Evolutionary conservation across 768 basidiomycete species (phyloP), one percentile per base, ranked within the genome.

Genomic region (Sistotremastrum suecicum): DNA sequence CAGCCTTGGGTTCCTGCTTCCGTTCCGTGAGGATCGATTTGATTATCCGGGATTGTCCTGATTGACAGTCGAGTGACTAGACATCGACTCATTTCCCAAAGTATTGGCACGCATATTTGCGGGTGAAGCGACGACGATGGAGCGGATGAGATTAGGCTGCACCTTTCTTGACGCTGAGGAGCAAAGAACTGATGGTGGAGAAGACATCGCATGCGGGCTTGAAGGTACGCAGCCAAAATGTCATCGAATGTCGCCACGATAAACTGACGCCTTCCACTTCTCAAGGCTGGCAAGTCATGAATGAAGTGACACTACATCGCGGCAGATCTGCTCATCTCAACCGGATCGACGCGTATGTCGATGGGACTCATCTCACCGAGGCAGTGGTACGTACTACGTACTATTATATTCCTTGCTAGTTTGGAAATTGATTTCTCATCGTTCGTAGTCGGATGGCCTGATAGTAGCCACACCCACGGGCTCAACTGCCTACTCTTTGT

Each of bases 221-320:
- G 20, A 20, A 20, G 20, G 20, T 20, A 20, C 20, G 20, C 20
- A 20, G 20, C 20, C 20, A 20, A 20, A 20, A 20, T 20, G 20
- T 20, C 20, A 20, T 20, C 20, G 20, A 20, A 20, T 20, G 29
- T 11, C 33, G 39, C 38, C 40, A 36, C 34, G 45, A 33, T n/a
- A 43, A 38, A 33, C 30, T 33, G 5, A 31, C 11, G 11, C 30
- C 38, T 30, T 7, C 10, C 32, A 11, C 42, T 56, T 47, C 11
- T n/a, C 7, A 49, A 83, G 90, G 82, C 51, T 91, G 86, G 83
- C 91, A 94, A 60, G 92, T 94, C 35, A 92, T 97, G 89, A 97
- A 97, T 57, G 92, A 97, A 62, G 78, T 97, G 48, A 81, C 88
- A 3, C 67, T 97, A 34, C 92, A 97, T 61, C 78, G 92, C 30